These are phyloP conservation scores for Suhomyces pyralidae DNA, from an alignment of 805 yeast species.

Conservation along the genomic window DNA sequence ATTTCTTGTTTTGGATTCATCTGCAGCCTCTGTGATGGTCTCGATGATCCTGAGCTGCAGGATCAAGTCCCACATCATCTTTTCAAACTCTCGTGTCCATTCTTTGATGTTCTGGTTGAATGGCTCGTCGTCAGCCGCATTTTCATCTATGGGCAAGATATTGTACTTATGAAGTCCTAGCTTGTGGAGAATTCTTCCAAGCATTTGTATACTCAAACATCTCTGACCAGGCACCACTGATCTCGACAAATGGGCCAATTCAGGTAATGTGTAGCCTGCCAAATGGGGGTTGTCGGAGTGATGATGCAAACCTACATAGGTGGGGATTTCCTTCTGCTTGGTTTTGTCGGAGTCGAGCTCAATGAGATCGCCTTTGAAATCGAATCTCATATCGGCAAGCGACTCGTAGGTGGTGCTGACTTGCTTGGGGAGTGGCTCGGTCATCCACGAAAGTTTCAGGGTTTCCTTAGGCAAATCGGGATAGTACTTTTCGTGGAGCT, in stretches of 20 bases:
- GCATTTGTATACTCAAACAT: constrained; percentile 77
- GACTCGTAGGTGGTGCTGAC: constrained; percentile 46
- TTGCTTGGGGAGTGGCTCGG: constrained; percentile 50
- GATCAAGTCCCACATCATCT: constrained; percentile 68
- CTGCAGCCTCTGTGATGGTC: constrained; percentile 62
- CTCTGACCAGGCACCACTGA: constrained; percentile 84
- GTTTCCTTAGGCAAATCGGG: constrained; percentile 88
- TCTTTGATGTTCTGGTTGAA: constrained; percentile 23
- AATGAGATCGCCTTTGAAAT: constrained; percentile 77
- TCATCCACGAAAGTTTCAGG: constrained; percentile 89
- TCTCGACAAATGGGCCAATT: constrained; percentile 73
- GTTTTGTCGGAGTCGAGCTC: constrained; percentile 36
- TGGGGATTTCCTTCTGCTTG: constrained; percentile 36
- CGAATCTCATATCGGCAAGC: constrained; percentile 76
- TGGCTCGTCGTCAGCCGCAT: constrained; percentile 34
- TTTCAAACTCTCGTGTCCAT: constrained; percentile 41
- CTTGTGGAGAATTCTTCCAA: constrained; percentile 84
- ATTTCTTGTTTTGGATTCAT: constrained; percentile 60
- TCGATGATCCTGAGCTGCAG: constrained; percentile 62
- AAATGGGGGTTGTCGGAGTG: constrained; percentile 85
- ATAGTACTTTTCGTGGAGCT: constrained; percentile 78
- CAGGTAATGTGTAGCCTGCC: constrained; percentile 89
- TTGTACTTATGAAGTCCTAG: constrained; percentile 62
- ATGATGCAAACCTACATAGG: constrained; percentile 77
- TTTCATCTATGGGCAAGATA: constrained; percentile 44